Base-by-base conservation (phyloP, 176 grass and related monocot species). In the Musa troglodytarum region DNA sequence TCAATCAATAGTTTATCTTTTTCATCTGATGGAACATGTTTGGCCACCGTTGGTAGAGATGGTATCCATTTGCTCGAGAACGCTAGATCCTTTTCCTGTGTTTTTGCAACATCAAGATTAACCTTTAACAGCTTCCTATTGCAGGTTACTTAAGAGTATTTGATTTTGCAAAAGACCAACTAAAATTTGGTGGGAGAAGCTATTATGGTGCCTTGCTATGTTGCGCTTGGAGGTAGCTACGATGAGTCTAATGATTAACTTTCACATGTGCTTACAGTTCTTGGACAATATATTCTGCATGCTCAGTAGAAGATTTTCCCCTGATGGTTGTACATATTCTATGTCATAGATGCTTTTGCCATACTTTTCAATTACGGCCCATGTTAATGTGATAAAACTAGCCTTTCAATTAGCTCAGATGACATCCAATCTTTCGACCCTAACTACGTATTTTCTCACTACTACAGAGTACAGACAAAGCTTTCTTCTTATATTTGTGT, bases 21-120 rank as follows among this genome's bases (percentile, higher is more conserved):
- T 81, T 99, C 91, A 25, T 75, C 82, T 8, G 88, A 99, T 81
- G 96, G 91, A 49, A 79, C 80, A 79, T 95, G 87, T 25, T 85
- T 99, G 78, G 88, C 96, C 53, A 92, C 88, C 81, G 85, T 99
- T 81, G 96, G 96, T 29, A 85, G 88, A 77, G 96, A 95, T 81
- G 96, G 91, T 99, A 99, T 84, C 55, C 85, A 64, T 73, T 56
- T 83, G 54, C 65, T 71, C 49, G 50, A 76, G 56, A 80, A 76
- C 11, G 10, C 53, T 23, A 65, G 75, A 53, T 68, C 50, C 14
- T 54, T 78, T 12, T 43, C 12, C 11, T 78, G 24, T 72, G 9
- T 74, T 54, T 17, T 69, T 13, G n/a, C 12, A 52, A 65, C 25
- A 9, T 50, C 43, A 57, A 26, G 9, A 50, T 76, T 62, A 76